phyloP scores from a whole-genome alignment of 2,329 filamentous ascomycete genomes.

The Colletotrichum orchidophilum region DNA sequence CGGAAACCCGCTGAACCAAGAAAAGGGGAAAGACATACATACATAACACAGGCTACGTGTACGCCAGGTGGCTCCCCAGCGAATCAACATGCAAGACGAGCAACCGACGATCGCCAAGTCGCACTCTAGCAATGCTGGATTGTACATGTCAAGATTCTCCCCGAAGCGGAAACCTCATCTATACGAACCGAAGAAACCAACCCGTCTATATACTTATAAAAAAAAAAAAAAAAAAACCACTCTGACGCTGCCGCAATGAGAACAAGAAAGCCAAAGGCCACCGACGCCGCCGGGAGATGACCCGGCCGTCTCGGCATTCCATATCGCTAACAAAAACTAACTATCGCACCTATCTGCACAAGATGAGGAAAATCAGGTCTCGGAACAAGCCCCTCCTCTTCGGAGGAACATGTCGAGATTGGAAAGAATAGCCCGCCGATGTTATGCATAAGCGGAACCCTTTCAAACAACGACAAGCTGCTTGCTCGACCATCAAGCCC shows the following conservation, averaged over 20 bases:
- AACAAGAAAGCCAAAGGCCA: background rate
- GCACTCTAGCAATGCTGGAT: background rate
- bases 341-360: background rate
- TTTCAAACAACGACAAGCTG: background rate
- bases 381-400: background rate
- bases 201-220: background rate
- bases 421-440: background rate
- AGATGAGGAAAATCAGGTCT: background rate
- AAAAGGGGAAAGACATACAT: background rate
- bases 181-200: background rate
- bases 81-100: background rate
- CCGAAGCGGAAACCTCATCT: background rate
- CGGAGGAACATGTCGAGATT: background rate
- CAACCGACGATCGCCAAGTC: background rate
- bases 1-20: background rate
- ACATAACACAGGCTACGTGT: background rate
- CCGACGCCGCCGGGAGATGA: constrained; percentile 1
- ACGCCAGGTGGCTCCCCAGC: background rate
- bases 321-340: background rate
- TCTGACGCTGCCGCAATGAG: background rate
- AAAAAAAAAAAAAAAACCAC: no score
- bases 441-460: background rate
- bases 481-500: background rate
- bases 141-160: background rate
- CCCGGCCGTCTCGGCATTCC: constrained; percentile 10